Conservation (phyloP, 495 filamentous ascomycete genomes). For the Cudoniella acicularis region DNA sequence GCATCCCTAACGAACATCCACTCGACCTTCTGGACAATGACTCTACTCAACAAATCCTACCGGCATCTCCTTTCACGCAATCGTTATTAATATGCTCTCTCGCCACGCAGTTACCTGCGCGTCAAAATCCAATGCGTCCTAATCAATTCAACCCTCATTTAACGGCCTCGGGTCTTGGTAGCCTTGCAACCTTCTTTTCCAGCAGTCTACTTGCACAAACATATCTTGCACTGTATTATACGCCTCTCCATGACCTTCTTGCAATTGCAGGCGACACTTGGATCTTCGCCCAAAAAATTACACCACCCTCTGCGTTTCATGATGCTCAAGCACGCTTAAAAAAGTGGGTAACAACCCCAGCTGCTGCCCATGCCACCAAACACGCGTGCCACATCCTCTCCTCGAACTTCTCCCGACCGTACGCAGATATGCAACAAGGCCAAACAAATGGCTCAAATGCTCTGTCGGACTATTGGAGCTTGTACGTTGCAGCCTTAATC, state of each 20-base stretch:
- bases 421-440: not conserved
- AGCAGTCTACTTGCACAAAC: constrained; percentile 14
- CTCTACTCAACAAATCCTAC: not conserved
- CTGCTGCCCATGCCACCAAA: constrained; percentile 19
- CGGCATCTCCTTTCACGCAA: constrained; percentile 11
- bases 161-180: constrained; percentile 6
- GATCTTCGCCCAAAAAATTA: constrained; percentile 25
- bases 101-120: constrained; percentile 13
- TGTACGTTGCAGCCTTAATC: constrained; percentile 22
- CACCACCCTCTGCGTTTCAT: constrained; percentile 20
- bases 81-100: constrained; percentile 19
- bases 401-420: not conserved
- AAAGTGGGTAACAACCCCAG: constrained; percentile 17
- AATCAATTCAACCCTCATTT: constrained; percentile 10
- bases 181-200: constrained; percentile 10
- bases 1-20: not conserved
- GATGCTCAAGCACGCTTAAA: constrained; percentile 18
- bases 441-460: not conserved
- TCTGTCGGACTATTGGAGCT: constrained; percentile 25
- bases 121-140: constrained; percentile 5
- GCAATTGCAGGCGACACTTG: constrained; percentile 27
- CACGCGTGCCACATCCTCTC: constrained; percentile 23
- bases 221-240: constrained; percentile 24
- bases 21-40: constrained; percentile 10
- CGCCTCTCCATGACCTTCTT: constrained; percentile 25